Evolutionary conservation across 2,329 filamentous ascomycete genomes (phyloP).

Genomic region (Epichloe hybrida): DNA sequence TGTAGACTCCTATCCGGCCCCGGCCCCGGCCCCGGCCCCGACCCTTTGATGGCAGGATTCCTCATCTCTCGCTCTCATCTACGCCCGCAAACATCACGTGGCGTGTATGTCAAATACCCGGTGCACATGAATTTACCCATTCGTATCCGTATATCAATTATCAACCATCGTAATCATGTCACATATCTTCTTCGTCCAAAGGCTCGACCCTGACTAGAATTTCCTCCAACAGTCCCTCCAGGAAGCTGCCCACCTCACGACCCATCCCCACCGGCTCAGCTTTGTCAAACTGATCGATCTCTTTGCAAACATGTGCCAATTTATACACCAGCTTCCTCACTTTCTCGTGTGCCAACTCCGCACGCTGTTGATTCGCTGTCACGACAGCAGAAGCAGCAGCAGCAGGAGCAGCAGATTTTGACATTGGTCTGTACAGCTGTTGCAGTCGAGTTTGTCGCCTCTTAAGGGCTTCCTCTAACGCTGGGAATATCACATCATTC

Average conservation of each 20-base stretch:
- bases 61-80: not conserved
- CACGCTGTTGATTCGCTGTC: constrained; percentile 53
- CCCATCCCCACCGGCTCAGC: constrained; percentile 87
- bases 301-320: constrained; percentile 68
- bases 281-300: constrained; percentile 82
- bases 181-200: constrained; percentile 54
- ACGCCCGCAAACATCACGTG: not conserved
- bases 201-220: constrained; percentile 85
- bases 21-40: no score
- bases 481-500: constrained; percentile 83
- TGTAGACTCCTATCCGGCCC: no score
- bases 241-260: constrained; percentile 71
- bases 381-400: constrained; percentile 23
- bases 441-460: constrained; percentile 55
- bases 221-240: constrained; percentile 89
- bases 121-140: no score
- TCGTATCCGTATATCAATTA: no score
- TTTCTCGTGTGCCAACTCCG: constrained; percentile 64
- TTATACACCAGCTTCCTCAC: constrained; percentile 71
- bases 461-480: constrained; percentile 79
- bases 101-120: no score
- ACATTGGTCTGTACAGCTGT: constrained; percentile 30
- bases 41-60: not conserved
- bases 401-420: constrained; percentile 5
- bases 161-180: constrained; percentile 5